These are phyloP conservation scores for Leptodermis oblonga DNA, from an alignment of 257 asterid species.

Conservation along the genomic window DNA sequence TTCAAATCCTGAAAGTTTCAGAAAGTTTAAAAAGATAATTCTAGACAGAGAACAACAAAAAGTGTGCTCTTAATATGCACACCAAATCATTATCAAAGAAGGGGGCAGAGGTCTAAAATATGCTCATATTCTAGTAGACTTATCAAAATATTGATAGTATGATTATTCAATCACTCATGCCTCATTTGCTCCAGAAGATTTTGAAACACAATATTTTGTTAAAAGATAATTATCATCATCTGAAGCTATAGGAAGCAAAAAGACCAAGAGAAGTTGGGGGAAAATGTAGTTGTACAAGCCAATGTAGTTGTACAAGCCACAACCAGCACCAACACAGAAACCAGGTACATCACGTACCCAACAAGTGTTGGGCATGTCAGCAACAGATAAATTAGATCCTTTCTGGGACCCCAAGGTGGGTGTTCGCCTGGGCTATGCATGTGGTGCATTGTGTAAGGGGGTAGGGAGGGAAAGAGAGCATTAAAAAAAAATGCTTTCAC, in stretches of 20 bases:
- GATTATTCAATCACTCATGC: not conserved
- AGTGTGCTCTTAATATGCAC: not conserved
- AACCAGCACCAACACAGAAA: not conserved
- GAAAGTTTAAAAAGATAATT: not conserved
- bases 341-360: not conserved
- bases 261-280: not conserved
- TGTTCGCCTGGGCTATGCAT: too few relatives aligned
- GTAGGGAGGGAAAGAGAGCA: too few relatives aligned
- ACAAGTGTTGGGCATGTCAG: not conserved
- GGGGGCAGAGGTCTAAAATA: not conserved
- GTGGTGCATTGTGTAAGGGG: too few relatives aligned
- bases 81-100: not conserved
- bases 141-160: not conserved
- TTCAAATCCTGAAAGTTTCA: conserved; percentile 76
- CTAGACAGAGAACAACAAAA: not conserved
- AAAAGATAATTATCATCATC: not conserved
- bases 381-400: too few relatives aligned
- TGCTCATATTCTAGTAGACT: not conserved
- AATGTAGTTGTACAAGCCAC: not conserved
- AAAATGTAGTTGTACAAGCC: too few relatives aligned
- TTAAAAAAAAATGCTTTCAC: too few relatives aligned
- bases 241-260: not conserved
- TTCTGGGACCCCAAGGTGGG: too few relatives aligned
- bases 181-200: not conserved
- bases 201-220: not conserved